Percentiles rank a stretch among this genome's conserved stretches.
phyloP scores from a whole-genome alignment of 495 filamentous ascomycete species.

The Podospora didyma region DNA sequence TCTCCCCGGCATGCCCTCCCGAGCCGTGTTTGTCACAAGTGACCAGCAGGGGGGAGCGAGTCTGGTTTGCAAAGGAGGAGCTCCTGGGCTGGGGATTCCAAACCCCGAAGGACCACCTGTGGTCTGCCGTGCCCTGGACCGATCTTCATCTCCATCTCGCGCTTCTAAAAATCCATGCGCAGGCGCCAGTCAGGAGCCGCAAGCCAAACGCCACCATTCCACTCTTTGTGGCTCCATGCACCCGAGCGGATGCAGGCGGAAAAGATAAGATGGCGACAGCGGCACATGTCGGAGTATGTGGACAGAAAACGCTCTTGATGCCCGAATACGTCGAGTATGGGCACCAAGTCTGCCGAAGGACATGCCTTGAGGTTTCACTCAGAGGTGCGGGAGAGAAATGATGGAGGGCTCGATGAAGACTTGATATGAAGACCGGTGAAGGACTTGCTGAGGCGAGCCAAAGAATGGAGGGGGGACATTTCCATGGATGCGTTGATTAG shows the following conservation, averaged over 20 bases:
- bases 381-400: conserved; percentile 3
- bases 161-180: too few relatives aligned
- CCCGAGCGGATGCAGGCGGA: conserved; percentile 30
- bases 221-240: conserved; percentile 6
- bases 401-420: conserved; percentile 25
- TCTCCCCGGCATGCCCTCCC: conserved; percentile 5
- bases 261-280: conserved; percentile 19
- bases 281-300: conserved; percentile 1
- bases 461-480: neutral
- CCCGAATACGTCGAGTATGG: neutral
- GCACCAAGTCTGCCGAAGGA: neutral
- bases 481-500: neutral
- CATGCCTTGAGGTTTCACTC: neutral
- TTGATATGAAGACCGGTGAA: conserved; percentile 28
- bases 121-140: too few relatives aligned
- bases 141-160: neutral
- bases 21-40: neutral
- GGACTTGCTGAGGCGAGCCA: neutral
- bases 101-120: too few relatives aligned
- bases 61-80: neutral
- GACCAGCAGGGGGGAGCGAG: neutral
- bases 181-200: conserved; percentile 12
- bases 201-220: conserved; percentile 17
- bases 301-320: neutral
- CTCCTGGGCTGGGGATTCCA: neutral